Base-by-base conservation (phyloP, 2,329 filamentous ascomycete species). In the Diaporthe aspalathi region DNA sequence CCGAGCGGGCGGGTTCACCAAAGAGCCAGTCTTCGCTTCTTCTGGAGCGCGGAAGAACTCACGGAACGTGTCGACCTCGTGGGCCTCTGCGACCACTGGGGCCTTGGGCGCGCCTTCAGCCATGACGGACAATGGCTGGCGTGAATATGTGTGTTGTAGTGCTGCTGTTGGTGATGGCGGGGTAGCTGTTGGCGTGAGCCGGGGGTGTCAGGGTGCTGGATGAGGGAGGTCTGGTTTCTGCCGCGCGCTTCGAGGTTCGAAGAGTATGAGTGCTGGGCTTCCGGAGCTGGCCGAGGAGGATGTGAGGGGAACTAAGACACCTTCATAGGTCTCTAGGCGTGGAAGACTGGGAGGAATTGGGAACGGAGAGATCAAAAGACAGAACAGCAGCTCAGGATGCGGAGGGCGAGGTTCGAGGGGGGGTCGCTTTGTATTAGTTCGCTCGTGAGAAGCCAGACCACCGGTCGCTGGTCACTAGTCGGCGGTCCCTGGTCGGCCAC, bases 31-130 rank as follows among this genome's bases (percentile, higher is more conserved):
- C 50, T 38, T n/a, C 14, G 50, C 40, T 32, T 9, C 24, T 47
- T 20, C n/a, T 24, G 16, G 9, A 20, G 24, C 24, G 29, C 16
- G 20, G 22, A 16, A 32, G 12, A 24, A 68, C 89, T 86, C 83
- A 91, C 89, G 88, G 79, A 85, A 94, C 24, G 92, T 94, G 82
- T 93, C 91, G 76, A 94, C 92, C 79, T 91, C 83, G 82, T 94
- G 92, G 78, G 92, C 92, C 86, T 94, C 93, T 73, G 87, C 86
- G 77, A 94, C 92, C 77, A 93, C 91, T 60, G 87, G 88, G 76
- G 77, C 79, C 80, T 85, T 87, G 78, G 81, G 75, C 71, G 81
- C 81, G 74, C 78, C 79, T 77, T 82, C 82, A 78, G 83, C 83
- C 87, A 89, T 88, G 50, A 27, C 67, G 49, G 38, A 24, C 24